Evolutionary conservation across 805 yeast species (phyloP).

Genomic region (Spathaspora girioi): DNA sequence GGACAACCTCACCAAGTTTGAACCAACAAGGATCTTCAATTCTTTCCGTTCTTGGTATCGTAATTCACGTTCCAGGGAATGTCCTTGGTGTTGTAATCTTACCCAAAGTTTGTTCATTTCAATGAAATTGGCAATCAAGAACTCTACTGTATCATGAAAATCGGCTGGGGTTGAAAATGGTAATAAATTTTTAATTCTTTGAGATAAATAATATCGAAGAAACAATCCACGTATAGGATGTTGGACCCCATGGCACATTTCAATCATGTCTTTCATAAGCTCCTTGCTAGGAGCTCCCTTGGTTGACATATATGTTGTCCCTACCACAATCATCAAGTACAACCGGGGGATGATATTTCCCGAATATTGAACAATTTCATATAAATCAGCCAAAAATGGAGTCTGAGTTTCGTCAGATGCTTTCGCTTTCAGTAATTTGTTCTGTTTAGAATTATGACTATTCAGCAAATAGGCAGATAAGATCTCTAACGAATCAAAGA

Average conservation of each 20-base stretch:
- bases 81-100: slow-evolving; percentile 93
- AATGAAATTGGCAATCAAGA: slow-evolving; percentile 80
- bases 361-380: slow-evolving; percentile 92
- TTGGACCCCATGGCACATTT: slow-evolving; percentile 96
- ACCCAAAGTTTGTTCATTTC: slow-evolving; percentile 99
- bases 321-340: slow-evolving; percentile 93
- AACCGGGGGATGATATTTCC: slow-evolving; percentile 90
- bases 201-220: slow-evolving; percentile 82
- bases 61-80: slow-evolving; percentile 71
- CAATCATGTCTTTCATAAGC: slow-evolving; percentile 92
- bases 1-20: slow-evolving; percentile 83
- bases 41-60: slow-evolving; percentile 81
- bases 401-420: slow-evolving; percentile 23
- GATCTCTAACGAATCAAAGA: slow-evolving; percentile 75
- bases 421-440: slow-evolving; percentile 14
- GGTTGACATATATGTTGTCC: slow-evolving; percentile 78
- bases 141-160: slow-evolving; percentile 67
- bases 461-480: slow-evolving; percentile 63
- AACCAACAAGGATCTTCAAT: slow-evolving; percentile 86
- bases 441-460: slow-evolving; percentile 63
- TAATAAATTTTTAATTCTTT: slow-evolving; percentile 67
- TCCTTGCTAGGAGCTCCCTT: slow-evolving; percentile 79
- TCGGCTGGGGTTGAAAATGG: slow-evolving; percentile 40
- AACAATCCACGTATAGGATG: slow-evolving; percentile 92
- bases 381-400: slow-evolving; percentile 70